These are phyloP conservation scores for Coprinopsis cinerea DNA, from an alignment of 768 basidiomycete species.

Conservation along the genomic window DNA sequence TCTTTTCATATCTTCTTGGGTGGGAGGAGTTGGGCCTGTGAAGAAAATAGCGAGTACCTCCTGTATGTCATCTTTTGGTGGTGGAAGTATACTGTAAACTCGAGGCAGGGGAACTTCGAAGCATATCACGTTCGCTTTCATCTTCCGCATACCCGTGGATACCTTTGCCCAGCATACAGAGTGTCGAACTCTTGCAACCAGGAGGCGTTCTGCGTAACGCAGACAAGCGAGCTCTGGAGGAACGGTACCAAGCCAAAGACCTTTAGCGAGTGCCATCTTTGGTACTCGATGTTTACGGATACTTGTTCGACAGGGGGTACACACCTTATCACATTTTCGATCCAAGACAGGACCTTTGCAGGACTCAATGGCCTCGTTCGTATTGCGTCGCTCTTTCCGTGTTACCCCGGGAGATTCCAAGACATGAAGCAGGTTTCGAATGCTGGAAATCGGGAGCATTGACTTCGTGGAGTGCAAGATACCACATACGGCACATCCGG, in stretches of 20 bases:
- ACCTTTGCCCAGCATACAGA: neutral
- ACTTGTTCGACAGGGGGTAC: neutral
- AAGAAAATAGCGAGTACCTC: conserved; percentile 29
- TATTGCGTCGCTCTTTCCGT: neutral
- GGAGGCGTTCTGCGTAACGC: neutral
- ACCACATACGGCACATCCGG: too few species aligned
- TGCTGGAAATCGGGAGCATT: too few species aligned
- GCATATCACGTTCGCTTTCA: conserved; percentile 1
- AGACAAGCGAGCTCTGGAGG: neutral
- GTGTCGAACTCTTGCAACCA: neutral
- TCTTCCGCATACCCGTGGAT: too few species aligned
- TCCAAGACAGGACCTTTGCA: neutral
- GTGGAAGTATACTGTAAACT: neutral
- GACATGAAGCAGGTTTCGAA: too few species aligned
- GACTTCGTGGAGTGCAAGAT: too few species aligned
- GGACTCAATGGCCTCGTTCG: neutral
- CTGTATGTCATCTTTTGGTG: conserved; percentile 17
- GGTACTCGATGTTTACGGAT: neutral
- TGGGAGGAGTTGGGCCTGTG: conserved; percentile 22
- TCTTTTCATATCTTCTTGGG: conserved; percentile 19
- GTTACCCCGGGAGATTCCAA: too few species aligned
- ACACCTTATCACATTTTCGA: neutral
- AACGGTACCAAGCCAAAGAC: conserved; percentile 1
- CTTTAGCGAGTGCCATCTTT: neutral
- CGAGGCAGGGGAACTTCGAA: neutral